These are phyloP conservation scores for Clohesyomyces aquaticus DNA, from an alignment of 495 filamentous ascomycete species.

Conservation along the genomic window DNA sequence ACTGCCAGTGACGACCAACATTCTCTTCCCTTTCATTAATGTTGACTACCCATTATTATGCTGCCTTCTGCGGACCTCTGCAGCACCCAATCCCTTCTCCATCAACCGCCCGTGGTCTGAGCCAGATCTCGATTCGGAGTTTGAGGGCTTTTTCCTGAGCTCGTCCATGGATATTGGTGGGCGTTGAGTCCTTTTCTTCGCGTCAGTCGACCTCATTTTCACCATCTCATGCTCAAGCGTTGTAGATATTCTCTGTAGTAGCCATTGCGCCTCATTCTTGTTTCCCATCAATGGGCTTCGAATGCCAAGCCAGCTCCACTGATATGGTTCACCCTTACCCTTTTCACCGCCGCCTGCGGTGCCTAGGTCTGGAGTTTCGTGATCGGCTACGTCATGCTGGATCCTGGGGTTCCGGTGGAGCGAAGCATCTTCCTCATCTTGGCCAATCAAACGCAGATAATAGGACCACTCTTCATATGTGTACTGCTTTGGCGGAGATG, in stretches of 20 bases:
- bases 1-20: no score
- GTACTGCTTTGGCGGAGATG: conserved; percentile 67
- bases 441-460: conserved; percentile 74
- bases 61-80: conserved; percentile 12
- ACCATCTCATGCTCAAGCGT: conserved; percentile 66
- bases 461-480: conserved; percentile 81
- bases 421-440: conserved; percentile 58
- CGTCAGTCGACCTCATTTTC: conserved; percentile 30
- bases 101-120: conserved; percentile 1
- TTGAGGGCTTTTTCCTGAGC: conserved; percentile 3
- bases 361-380: conserved; percentile 22
- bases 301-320: conserved; percentile 79
- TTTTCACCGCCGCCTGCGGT: conserved; percentile 42
- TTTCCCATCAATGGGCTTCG: conserved; percentile 73
- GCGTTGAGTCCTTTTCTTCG: conserved; percentile 6
- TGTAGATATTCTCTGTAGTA: conserved; percentile 67
- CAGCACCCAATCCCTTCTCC: background rate
- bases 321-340: conserved; percentile 41
- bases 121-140: background rate
- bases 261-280: conserved; percentile 78
- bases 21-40: background rate
- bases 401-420: conserved; percentile 40
- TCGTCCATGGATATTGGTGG: conserved; percentile 36
- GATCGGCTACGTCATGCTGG: conserved; percentile 11
- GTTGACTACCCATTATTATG: background rate